Base-by-base conservation (phyloP, 2,329 filamentous ascomycete species). In the Epichloe sylvatica region DNA sequence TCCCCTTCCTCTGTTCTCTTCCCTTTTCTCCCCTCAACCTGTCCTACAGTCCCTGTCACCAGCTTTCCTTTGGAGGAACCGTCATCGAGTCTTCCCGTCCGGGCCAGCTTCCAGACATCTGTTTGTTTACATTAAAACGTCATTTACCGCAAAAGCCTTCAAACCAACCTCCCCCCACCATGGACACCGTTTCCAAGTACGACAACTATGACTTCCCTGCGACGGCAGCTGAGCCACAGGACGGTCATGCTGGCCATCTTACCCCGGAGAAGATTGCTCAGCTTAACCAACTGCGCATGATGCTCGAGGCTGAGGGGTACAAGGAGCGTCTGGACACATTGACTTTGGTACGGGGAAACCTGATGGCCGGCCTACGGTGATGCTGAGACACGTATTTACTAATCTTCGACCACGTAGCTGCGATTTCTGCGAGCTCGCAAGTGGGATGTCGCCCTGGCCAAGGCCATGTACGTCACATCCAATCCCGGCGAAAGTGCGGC, bases 181-280 rank as follows among this genome's bases (percentile, higher is more conserved):
- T 80, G 70, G 71, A 79, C 66, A 65, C 88, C 60, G 83, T 94
- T 69, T 77, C 86, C 66, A 96, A 95, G 73, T 94, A 97, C 75
- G 92, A 97, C 72, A 68, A 94, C 74, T 97, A 92, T 70, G 90
- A 96, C 70, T 97, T 80, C 74, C 92, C 92, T 55, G 87, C 83
- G 56, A 83, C 78, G 54, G 80, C 87, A 44, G 78, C 85, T 49
- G 78, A 80, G 58, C 66, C 76, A 44, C 78, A 83, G 64, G 72
- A 74, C 60, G 92, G 92, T 56, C 89, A 96, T 68, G 83, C 91
- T 54, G 92, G 92, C 64, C 80, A 94, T 69, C 84, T 94, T 61
- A 92, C 84, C 49, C 75, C 80, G 51, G 78, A 86, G 67, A 89
- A 97, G 73, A 85, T 95, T 78, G 89, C 88, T 49, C 83, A 91